Evolutionary conservation across 2,329 filamentous ascomycete species (phyloP).

Genomic region (Trematosphaeria pertusa): DNA sequence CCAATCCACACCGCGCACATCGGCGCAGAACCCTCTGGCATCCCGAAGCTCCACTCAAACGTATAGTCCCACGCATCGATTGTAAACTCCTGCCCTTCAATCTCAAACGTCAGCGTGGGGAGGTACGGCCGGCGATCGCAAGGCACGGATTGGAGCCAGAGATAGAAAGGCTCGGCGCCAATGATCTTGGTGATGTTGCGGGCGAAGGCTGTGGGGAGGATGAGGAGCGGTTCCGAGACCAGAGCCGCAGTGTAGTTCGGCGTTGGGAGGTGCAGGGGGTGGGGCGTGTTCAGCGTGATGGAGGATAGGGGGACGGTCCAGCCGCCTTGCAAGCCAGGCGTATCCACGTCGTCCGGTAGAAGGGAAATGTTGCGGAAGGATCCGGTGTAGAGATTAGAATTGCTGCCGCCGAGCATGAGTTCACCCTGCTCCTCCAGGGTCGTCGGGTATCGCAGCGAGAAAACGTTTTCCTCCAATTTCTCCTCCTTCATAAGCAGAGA

Average conservation of each 20-base stretch:
- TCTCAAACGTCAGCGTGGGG: constrained; percentile 8
- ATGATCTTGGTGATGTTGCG: not conserved
- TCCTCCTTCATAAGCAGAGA: not conserved
- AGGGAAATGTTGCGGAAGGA: not conserved
- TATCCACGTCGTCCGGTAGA: not conserved
- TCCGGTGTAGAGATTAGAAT: not conserved
- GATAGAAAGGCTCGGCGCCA: not conserved
- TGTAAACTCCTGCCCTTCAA: constrained; percentile 7
- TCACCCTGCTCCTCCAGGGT: not conserved
- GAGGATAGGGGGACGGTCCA: not conserved
- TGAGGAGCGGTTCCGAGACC: not conserved
- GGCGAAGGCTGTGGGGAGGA: not conserved
- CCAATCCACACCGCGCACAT: not conserved
- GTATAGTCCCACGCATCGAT: constrained; percentile 10
- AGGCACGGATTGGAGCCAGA: not conserved
- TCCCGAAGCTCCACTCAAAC: constrained; percentile 4
- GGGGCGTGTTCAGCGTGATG: not conserved
- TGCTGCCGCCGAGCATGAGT: not conserved
- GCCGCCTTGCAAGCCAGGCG: not conserved
- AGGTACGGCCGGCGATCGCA: constrained; percentile 4
- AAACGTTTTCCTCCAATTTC: not conserved
- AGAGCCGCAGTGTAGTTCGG: not conserved
- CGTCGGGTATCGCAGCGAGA: not conserved
- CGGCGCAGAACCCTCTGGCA: too few relatives aligned
- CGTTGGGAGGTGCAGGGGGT: not conserved